Conservation (phyloP, 2,329 filamentous ascomycete species). For the Didymella segeticola region DNA sequence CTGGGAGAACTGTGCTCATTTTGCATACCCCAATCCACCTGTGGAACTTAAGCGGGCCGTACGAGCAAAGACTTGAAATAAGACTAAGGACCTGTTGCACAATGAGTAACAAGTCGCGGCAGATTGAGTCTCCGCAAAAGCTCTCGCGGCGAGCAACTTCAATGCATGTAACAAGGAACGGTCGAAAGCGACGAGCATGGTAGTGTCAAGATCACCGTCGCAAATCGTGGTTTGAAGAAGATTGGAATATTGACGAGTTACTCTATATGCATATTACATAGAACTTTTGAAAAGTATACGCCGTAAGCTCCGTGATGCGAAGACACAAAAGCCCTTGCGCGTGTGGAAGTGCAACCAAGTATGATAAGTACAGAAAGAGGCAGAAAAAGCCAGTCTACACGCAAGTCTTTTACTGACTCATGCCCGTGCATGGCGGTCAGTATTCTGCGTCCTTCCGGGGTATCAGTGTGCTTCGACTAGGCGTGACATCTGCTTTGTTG, state of each 20-base stretch:
- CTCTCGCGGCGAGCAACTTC: background rate
- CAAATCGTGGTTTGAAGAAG: background rate
- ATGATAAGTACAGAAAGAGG: constrained; percentile 15
- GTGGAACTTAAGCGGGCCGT: background rate
- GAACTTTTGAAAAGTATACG: constrained; percentile 36
- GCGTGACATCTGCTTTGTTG: constrained; percentile 29
- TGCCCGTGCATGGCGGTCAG: constrained; percentile 23
- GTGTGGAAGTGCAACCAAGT: constrained; percentile 1
- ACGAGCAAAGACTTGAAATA: background rate
- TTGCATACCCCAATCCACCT: background rate
- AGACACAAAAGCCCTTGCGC: constrained; percentile 11
- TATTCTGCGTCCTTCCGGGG: constrained; percentile 34
- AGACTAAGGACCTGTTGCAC: background rate
- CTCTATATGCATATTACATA: constrained; percentile 40
- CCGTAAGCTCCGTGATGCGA: constrained; percentile 38
- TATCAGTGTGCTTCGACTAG: constrained; percentile 39
- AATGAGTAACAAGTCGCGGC: constrained; percentile 14
- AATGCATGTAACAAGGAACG: background rate
- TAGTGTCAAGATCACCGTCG: too few species aligned
- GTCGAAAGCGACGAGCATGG: too few species aligned
- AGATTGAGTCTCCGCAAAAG: background rate
- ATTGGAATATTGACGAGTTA: constrained; percentile 10
- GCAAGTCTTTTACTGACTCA: constrained; percentile 16
- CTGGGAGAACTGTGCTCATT: background rate
- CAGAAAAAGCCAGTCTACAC: constrained; percentile 41